Percentiles rank a stretch among this genome's conserved stretches.
Conservation (phyloP, 2,329 filamentous ascomycete genomes). For the Botrytis medusae region DNA sequence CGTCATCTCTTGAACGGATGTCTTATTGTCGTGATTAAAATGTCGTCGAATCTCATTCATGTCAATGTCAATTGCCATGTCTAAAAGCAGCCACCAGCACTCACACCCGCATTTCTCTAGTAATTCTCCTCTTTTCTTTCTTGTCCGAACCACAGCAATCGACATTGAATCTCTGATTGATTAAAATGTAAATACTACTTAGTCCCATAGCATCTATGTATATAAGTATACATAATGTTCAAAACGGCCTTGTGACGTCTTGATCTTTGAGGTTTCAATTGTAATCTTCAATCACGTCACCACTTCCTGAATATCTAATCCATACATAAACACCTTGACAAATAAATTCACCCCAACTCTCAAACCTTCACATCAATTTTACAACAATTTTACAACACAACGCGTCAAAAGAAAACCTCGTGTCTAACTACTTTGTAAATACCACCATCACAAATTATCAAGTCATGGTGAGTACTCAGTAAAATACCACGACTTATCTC, state of each 20-base stretch:
- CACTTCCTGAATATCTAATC: not conserved
- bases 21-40: not conserved
- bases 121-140: not conserved
- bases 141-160: not conserved
- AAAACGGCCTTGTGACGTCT: not conserved
- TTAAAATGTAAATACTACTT: not conserved
- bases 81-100: not conserved
- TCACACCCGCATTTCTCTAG: not conserved
- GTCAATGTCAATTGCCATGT: not conserved
- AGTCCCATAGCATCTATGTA: not conserved
- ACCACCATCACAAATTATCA: not conserved
- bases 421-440: not conserved
- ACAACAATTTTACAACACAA: not conserved
- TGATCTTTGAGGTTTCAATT: not conserved
- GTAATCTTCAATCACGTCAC: conserved; percentile 7
- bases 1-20: not conserved
- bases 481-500: not conserved
- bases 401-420: not conserved
- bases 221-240: not conserved
- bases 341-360: not conserved
- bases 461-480: not conserved
- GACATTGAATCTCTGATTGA: not conserved
- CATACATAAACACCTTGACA: not conserved
- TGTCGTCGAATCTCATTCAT: too few species aligned
- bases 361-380: not conserved